phyloP scores from a whole-genome alignment of 2,329 filamentous ascomycete genomes.

The Elsinoe batatas region DNA sequence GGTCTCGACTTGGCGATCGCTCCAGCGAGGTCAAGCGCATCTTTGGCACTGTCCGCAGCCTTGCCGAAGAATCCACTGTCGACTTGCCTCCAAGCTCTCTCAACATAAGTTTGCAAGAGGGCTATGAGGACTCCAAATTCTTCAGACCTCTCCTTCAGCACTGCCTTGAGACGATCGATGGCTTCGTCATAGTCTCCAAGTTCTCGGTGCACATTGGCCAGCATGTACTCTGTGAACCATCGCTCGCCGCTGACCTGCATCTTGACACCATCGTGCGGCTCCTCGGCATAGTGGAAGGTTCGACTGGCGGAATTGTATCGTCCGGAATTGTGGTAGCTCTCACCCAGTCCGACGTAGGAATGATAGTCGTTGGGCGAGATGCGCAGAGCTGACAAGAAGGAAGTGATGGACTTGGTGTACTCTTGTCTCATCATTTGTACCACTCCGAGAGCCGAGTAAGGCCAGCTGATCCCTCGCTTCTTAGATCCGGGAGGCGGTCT shows the following conservation, averaged over 20 bases:
- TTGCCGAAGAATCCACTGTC: constrained; percentile 82
- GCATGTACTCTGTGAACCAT: constrained; percentile 96
- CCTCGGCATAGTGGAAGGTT: constrained; percentile 76
- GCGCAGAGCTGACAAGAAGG: constrained; percentile 79
- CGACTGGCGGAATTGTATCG: constrained; percentile 89
- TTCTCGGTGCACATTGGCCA: constrained; percentile 88
- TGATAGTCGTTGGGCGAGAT: constrained; percentile 83
- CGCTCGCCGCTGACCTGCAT: constrained; percentile 53
- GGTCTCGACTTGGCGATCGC: constrained; percentile 51
- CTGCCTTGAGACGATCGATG: constrained; percentile 63
- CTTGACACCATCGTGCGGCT: constrained; percentile 54
- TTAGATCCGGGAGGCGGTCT: constrained; percentile 86
- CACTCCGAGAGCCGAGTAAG: constrained; percentile 83
- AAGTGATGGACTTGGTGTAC: constrained; percentile 77
- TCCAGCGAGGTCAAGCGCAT: constrained; percentile 59
- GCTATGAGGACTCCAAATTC: constrained; percentile 86
- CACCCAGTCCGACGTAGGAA: constrained; percentile 92
- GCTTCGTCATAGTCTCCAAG: constrained; percentile 83
- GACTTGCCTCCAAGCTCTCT: constrained; percentile 66
- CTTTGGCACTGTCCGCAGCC: constrained; percentile 58
- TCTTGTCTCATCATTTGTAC: constrained; percentile 92
- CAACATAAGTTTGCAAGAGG: constrained; percentile 76
- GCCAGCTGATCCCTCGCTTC: constrained; percentile 89
- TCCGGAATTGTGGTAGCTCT: constrained; percentile 91
- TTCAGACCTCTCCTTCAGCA: constrained; percentile 55